phyloP scores from a whole-genome alignment of 768 basidiomycete species.

The Auricularia sp. region DNA sequence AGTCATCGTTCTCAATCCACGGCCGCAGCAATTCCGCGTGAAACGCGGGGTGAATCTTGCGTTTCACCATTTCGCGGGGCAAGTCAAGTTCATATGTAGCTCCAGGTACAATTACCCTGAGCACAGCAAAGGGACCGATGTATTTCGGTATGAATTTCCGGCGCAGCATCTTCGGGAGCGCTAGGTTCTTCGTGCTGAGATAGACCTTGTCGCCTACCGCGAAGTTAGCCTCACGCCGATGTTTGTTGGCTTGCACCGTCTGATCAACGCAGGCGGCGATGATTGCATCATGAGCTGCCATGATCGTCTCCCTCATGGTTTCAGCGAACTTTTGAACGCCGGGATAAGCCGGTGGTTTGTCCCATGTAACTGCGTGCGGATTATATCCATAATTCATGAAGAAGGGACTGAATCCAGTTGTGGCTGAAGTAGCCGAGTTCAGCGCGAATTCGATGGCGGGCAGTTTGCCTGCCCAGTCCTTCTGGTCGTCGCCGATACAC shows the following conservation, averaged over 20 bases:
- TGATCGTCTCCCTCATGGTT: slow-evolving; percentile 6
- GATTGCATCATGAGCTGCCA: slow-evolving; percentile 8
- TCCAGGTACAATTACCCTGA: slow-evolving; percentile 8
- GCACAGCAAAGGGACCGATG: slow-evolving; percentile 29
- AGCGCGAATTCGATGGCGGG: slow-evolving; percentile 30
- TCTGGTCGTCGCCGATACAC: slow-evolving; percentile 12
- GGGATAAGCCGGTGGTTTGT: background rate
- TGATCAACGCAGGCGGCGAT: slow-evolving; percentile 1
- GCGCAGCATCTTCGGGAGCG: slow-evolving; percentile 24
- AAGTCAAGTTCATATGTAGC: slow-evolving; percentile 18
- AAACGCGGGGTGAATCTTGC: slow-evolving; percentile 21
- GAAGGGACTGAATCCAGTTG: slow-evolving; percentile 29
- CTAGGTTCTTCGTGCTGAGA: slow-evolving; percentile 28
- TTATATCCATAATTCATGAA: slow-evolving; percentile 24
- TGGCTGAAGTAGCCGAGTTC: slow-evolving; percentile 24
- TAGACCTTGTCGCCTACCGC: slow-evolving; percentile 23
- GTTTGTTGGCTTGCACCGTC: slow-evolving; percentile 1
- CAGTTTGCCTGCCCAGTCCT: slow-evolving; percentile 21
- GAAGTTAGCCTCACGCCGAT: slow-evolving; percentile 12
- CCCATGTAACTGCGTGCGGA: slow-evolving; percentile 25
- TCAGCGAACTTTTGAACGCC: slow-evolving; percentile 6
- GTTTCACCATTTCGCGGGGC: slow-evolving; percentile 15
- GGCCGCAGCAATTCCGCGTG: slow-evolving; percentile 24
- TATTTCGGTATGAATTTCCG: slow-evolving; percentile 28
- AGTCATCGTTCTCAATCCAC: slow-evolving; percentile 27